Conservation (phyloP, 2,329 filamentous ascomycete genomes). For the Botrytis aclada region DNA sequence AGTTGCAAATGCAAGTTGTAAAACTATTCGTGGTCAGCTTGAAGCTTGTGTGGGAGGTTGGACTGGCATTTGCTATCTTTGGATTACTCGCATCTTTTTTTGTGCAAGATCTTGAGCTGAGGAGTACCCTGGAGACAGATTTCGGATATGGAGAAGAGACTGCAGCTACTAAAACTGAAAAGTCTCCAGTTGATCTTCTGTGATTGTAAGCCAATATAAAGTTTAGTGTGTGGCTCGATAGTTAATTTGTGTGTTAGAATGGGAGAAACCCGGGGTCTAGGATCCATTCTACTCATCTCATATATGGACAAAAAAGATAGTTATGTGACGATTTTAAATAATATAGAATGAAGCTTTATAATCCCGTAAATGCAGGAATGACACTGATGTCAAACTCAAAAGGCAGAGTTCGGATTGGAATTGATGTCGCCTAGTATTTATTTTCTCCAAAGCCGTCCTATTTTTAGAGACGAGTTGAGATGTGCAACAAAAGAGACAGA, state of each 20-base stretch:
- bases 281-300: background rate
- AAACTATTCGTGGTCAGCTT: background rate
- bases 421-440: background rate
- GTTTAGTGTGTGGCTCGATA: background rate
- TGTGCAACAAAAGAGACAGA: background rate
- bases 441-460: background rate
- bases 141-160: background rate
- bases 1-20: background rate
- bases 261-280: background rate
- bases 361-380: background rate
- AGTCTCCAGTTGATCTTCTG: background rate
- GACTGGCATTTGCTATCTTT: background rate
- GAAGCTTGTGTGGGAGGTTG: background rate
- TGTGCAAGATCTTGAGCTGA: background rate
- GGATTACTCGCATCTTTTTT: background rate
- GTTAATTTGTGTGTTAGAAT: background rate
- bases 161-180: background rate
- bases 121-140: background rate
- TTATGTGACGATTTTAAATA: rapidly evolving
- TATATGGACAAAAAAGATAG: background rate
- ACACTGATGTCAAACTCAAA: background rate
- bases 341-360: background rate
- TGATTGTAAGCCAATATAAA: background rate
- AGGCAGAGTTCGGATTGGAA: background rate
- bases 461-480: background rate